Base-by-base conservation (phyloP, 768 basidiomycete species). In the Gloeophyllum trabeum region DNA sequence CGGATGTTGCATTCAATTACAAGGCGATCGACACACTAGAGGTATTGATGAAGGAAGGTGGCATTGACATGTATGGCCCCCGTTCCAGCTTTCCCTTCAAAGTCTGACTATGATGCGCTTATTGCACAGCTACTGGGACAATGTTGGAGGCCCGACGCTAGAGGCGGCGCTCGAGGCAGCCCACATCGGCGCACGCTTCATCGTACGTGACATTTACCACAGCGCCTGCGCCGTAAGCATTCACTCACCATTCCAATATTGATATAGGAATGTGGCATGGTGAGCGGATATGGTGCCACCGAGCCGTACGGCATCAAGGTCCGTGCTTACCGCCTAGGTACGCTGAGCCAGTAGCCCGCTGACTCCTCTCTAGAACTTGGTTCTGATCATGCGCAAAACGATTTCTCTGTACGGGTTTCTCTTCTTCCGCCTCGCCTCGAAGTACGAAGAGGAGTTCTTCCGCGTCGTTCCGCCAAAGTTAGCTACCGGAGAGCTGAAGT, bases 1-100 rank as follows among this genome's bases (percentile, higher is more conserved):
- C 75, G 0, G 61, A 87, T 48, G 69, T 79, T 4, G 75, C 68
- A 0, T 84, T 83, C 63, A 83, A 86, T 55, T 85, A 81, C 61
- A 81, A 87, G 66, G 82, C 69, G 0, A 62, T 63, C 1, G 60
- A 62, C 38, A 75, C 72, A 0, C 51, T 50, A 1, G 71, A 78
- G 6, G 61, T 80, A 2, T 59, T 88, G 28, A 52, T 54, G 45
- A 66, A 66, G 44, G 68, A 82, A 48, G 80, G 79, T 2, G 73
- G 70, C 0, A 65, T 81, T 35, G 63, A 79, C 50, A 57, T 78
- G 61, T 75, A 57, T 36, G 53, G 49, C 36, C 49, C 5, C 28
- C 12, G 5, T 24, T 18, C 18, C 25, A 14, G 10, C 19, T 28
- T 6, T 3, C 2, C 36, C 23, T 28, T 4, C 10, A 25, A 20